These are phyloP conservation scores for Sporothrix inflata DNA, from an alignment of 2,329 filamentous ascomycete species.

Conservation along the genomic window DNA sequence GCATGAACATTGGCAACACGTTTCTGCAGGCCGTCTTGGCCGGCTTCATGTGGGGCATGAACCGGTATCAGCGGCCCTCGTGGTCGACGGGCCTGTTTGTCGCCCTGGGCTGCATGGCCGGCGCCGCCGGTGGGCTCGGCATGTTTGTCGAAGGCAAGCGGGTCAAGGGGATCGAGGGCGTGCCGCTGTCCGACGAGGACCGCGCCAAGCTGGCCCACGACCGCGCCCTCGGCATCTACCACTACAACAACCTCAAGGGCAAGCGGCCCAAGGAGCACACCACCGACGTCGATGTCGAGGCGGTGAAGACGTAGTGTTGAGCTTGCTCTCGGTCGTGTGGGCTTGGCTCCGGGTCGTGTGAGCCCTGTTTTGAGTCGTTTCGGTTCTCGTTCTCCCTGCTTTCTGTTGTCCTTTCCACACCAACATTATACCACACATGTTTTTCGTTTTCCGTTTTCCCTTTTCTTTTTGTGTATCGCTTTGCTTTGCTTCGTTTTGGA, in stretches of 20 bases:
- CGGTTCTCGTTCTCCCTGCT: background rate
- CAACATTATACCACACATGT: constrained; percentile 14
- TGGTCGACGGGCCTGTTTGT: constrained; percentile 84
- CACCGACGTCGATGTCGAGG: constrained; percentile 36
- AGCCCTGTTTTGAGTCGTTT: too few relatives aligned
- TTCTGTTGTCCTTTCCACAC: background rate
- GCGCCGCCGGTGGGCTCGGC: constrained; percentile 68
- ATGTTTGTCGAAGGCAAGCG: constrained; percentile 72
- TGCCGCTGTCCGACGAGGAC: constrained; percentile 63
- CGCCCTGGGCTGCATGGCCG: constrained; percentile 70
- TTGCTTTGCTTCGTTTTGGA: background rate
- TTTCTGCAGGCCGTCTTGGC: constrained; percentile 74
- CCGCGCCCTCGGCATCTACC: constrained; percentile 58
- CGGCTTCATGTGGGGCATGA: constrained; percentile 82
- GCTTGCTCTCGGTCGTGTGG: too few relatives aligned
- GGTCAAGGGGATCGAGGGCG: constrained; percentile 73
- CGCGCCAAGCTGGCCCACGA: constrained; percentile 55
- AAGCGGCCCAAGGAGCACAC: constrained; percentile 53
- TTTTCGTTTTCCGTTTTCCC: background rate
- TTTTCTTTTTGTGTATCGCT: background rate
- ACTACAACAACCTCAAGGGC: constrained; percentile 61
- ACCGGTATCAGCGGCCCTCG: constrained; percentile 71
- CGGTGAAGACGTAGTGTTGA: constrained; percentile 27
- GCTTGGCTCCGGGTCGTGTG: too few relatives aligned
- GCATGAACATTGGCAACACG: constrained; percentile 78